Conservation (phyloP, 2,329 filamentous ascomycete species). For the Corniculantispora saksenae region DNA sequence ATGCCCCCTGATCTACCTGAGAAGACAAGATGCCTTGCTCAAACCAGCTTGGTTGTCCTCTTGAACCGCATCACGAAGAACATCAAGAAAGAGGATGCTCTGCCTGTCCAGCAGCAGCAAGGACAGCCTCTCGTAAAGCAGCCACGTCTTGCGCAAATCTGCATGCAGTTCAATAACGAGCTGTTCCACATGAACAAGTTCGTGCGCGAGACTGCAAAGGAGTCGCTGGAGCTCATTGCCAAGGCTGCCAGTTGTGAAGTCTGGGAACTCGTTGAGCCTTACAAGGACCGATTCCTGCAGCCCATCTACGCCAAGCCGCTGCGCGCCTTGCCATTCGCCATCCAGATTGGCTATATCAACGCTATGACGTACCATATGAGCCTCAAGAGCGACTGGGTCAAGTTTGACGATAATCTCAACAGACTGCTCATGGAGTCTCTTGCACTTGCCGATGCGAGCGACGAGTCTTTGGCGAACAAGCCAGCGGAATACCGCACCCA, state of each 20-base stretch:
- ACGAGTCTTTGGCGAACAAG: constrained; percentile 90
- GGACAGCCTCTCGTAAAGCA: constrained; percentile 50
- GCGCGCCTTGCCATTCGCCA: constrained; percentile 86
- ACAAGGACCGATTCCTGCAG: constrained; percentile 84
- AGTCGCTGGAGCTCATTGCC: constrained; percentile 78
- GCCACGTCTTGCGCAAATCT: constrained; percentile 72
- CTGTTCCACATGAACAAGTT: constrained; percentile 95
- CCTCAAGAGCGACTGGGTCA: constrained; percentile 83
- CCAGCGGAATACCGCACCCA: constrained; percentile 93
- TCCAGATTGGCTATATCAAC: constrained; percentile 97
- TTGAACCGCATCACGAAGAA: constrained; percentile 77
- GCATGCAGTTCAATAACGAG: constrained; percentile 82
- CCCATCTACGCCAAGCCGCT: constrained; percentile 96
- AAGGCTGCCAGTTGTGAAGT: constrained; percentile 76
- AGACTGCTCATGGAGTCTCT: constrained; percentile 90
- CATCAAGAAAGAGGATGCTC: constrained; percentile 72
- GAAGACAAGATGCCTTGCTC: constrained; percentile 79
- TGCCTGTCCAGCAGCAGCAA: constrained; percentile 39
- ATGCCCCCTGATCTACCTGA: constrained; percentile 93
- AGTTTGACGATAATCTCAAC: constrained; percentile 89
- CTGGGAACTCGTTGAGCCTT: constrained; percentile 84
- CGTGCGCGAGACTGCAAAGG: constrained; percentile 83
- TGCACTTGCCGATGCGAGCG: constrained; percentile 89
- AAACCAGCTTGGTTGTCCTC: constrained; percentile 79
- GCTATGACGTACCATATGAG: constrained; percentile 94